Percentiles rank a stretch among this genome's conserved stretches.
These are phyloP conservation scores for Lentinula lateritia DNA, from an alignment of 768 basidiomycete genomes.

Conservation along the genomic window DNA sequence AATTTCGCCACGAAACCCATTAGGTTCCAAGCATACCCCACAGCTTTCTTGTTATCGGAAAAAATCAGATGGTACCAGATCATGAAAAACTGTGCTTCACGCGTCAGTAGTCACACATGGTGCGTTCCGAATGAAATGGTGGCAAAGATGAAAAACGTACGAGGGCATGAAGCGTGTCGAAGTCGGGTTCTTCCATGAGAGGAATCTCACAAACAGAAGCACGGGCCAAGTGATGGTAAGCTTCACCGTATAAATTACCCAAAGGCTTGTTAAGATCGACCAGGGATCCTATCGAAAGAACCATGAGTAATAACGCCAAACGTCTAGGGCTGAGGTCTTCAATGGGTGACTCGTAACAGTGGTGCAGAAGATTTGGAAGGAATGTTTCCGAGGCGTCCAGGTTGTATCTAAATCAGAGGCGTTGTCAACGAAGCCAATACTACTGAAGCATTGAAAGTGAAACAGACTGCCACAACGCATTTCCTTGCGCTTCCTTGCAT, in stretches of 20 bases:
- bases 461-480: constrained; percentile 71
- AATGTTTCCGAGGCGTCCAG: constrained; percentile 67
- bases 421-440: not conserved
- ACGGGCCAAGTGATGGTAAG: constrained; percentile 61
- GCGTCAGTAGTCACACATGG: constrained; percentile 25
- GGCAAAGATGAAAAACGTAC: constrained; percentile 27
- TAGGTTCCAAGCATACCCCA: constrained; percentile 71
- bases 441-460: not conserved
- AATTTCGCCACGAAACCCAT: constrained; percentile 73
- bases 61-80: constrained; percentile 72
- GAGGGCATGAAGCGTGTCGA: constrained; percentile 65
- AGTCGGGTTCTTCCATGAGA: constrained; percentile 69
- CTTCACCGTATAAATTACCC: constrained; percentile 55
- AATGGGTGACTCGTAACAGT: constrained; percentile 58
- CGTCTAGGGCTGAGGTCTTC: constrained; percentile 60
- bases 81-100: constrained; percentile 74
- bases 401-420: constrained; percentile 43
- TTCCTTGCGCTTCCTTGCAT: constrained; percentile 58
- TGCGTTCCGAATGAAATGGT: not conserved
- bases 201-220: constrained; percentile 70
- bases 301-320: constrained; percentile 63
- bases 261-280: constrained; percentile 56
- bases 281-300: constrained; percentile 66
- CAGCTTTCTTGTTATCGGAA: constrained; percentile 67
- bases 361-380: constrained; percentile 62